Evolutionary conservation across 352 stramenopile genomes (phyloP).

Genomic region (Pseudoperonospora humuli): DNA sequence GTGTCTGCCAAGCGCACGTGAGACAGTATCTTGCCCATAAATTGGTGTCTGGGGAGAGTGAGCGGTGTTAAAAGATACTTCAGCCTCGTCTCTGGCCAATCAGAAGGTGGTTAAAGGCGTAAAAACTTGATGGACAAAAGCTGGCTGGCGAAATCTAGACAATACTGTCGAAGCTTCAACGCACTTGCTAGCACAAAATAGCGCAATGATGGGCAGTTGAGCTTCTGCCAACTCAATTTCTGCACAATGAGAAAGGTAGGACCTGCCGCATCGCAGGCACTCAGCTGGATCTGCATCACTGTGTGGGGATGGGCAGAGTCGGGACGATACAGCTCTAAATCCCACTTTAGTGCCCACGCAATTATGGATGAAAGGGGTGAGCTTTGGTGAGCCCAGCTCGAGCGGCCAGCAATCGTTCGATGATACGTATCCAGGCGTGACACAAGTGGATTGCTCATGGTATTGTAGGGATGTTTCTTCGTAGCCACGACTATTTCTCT

Average conservation of each 20-base stretch:
- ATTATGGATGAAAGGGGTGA: too few relatives aligned
- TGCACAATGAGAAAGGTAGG: conserved; percentile 25
- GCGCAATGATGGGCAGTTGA: too few relatives aligned
- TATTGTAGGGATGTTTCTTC: too few relatives aligned
- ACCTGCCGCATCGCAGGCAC: conserved; percentile 19
- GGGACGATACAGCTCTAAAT: too few relatives aligned
- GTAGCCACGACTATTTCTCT: too few relatives aligned
- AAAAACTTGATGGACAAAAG: conserved; percentile 5
- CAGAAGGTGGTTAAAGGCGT: conserved; percentile 6
- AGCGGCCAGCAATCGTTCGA: too few relatives aligned
- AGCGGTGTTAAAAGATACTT: conserved; percentile 13
- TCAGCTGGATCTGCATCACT: conserved; percentile 5
- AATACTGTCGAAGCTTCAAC: background rate
- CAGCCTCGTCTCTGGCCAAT: conserved; percentile 16
- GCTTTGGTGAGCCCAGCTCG: too few relatives aligned
- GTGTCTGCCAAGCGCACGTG: background rate
- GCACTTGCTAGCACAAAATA: background rate
- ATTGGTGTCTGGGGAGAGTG: background rate
- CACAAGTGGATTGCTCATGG: too few relatives aligned
- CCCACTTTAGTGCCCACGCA: too few relatives aligned
- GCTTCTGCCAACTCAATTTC: too few relatives aligned
- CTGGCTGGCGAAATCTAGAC: background rate
- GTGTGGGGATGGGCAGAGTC: too few relatives aligned
- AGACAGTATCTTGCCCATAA: background rate
- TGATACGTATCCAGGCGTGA: too few relatives aligned